Conservation (phyloP, 2,329 filamentous ascomycete species). For the Mycosphaerella sp. region DNA sequence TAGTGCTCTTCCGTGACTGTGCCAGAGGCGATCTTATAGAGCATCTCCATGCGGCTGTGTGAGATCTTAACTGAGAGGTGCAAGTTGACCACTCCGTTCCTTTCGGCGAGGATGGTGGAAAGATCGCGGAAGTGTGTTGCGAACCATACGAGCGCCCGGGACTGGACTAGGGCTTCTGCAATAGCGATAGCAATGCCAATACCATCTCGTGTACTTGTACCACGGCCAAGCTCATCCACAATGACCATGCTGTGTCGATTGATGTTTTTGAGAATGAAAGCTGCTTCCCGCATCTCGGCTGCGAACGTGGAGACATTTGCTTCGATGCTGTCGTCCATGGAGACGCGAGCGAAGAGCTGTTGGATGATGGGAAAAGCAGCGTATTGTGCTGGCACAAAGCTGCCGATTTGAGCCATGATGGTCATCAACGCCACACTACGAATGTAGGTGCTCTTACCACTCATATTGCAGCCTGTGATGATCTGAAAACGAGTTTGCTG, state of each 20-base stretch:
- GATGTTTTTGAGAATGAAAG: conserved; percentile 83
- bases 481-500: conserved; percentile 80
- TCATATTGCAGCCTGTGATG: conserved; percentile 97
- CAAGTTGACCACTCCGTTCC: conserved; percentile 72
- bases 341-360: conserved; percentile 80
- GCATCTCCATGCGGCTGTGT: conserved; percentile 66
- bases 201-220: conserved; percentile 83
- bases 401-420: conserved; percentile 91
- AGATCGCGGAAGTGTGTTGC: conserved; percentile 88
- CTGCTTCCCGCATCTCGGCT: conserved; percentile 91
- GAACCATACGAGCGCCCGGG: conserved; percentile 76
- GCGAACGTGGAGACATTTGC: conserved; percentile 91
- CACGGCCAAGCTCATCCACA: conserved; percentile 85
- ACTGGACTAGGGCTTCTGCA: conserved; percentile 78
- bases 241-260: conserved; percentile 60
- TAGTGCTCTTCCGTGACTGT: conserved; percentile 67
- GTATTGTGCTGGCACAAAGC: conserved; percentile 80
- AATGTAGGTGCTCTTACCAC: conserved; percentile 94
- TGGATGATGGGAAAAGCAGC: conserved; percentile 74
- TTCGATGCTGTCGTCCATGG: conserved; percentile 80
- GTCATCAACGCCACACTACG: conserved; percentile 74
- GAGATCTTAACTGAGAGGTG: conserved; percentile 65
- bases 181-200: conserved; percentile 85
- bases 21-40: conserved; percentile 75
- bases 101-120: conserved; percentile 65